Base-by-base conservation (phyloP, 2,329 filamentous ascomycete genomes). In the Eurotiales sp. region DNA sequence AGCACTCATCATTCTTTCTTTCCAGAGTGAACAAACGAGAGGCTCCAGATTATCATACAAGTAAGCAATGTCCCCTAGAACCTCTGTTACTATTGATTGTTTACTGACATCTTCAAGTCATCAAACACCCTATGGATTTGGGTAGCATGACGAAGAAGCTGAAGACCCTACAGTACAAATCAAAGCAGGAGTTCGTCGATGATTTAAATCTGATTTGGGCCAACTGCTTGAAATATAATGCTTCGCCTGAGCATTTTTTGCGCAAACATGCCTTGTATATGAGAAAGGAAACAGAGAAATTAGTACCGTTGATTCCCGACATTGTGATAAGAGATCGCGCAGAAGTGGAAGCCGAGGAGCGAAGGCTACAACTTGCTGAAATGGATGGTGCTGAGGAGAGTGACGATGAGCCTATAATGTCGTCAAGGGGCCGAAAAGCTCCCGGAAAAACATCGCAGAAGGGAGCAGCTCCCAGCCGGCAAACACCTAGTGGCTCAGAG, bases 131-230 rank as follows among this genome's bases (percentile, higher is more conserved):
- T 2, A 99, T 99, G 93, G 93, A 99, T 67, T 84, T 99, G 52
- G 93, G 93, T 32, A 86, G 85, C 43, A 97, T 99, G 90, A 96
- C 95, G 56, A 99, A 99, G 75, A 99, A 97, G 74, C 82, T 99
- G 50, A 92, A 92, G 66, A 79, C 80, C 8, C 72, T 90, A 30
- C 79, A 80, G 32, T 93, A 89, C 72, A 91, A 89, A 66, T 91
- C 87, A 42, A 99, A 99, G 73, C 83, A 88, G 55, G 93, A 99
- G 21, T 99, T 99, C 59, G 90, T 97, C 22, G 82, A 87, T 27
- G 93, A 99, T 66, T 78, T 99, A 8, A 92, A 95, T 66, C 75
- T 97, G 46, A 97, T 99, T 47, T 99, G 93, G 93, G 83, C 90
- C 51, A 99, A 99, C 65, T 99, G 93, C 67, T 77, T 99, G 51